Percentiles rank a stretch among this genome's conserved stretches.
Conservation (phyloP, 345 rosid genomes). For the Eucalyptus melliodora region DNA sequence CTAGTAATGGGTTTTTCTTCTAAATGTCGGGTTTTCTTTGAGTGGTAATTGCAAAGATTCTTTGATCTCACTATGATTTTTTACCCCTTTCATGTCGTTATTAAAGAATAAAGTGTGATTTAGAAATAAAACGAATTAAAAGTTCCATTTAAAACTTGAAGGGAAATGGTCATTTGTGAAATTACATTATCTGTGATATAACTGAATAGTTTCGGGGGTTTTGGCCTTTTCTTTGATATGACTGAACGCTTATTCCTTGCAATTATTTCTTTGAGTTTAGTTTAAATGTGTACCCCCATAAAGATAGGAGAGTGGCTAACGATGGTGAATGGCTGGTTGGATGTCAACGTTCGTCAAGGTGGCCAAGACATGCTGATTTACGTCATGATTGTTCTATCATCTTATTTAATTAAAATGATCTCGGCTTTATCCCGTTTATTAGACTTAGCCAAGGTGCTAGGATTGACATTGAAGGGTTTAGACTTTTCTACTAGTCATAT, state of each 20-base stretch:
- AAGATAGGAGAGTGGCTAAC: background rate
- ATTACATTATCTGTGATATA: background rate
- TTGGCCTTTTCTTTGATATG: background rate
- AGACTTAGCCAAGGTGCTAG: too few species aligned
- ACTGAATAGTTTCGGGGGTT: background rate
- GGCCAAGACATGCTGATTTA: background rate
- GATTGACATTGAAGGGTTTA: too few species aligned
- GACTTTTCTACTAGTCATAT: too few species aligned
- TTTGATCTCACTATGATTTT: background rate
- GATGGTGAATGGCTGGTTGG: background rate
- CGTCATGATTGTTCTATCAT: background rate
- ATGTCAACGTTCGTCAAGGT: background rate
- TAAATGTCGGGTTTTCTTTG: background rate
- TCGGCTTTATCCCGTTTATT: too few species aligned
- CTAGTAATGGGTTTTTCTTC: background rate
- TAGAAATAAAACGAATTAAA: background rate
- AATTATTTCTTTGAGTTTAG: background rate
- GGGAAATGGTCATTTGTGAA: background rate
- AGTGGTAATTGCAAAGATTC: background rate
- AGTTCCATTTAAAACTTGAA: background rate
- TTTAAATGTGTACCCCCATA: background rate
- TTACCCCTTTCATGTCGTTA: background rate
- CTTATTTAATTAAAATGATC: too few species aligned
- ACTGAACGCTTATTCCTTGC: background rate
- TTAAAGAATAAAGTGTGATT: background rate